phyloP scores from a whole-genome alignment of 495 filamentous ascomycete genomes.

The Daldinia caldariorum region DNA sequence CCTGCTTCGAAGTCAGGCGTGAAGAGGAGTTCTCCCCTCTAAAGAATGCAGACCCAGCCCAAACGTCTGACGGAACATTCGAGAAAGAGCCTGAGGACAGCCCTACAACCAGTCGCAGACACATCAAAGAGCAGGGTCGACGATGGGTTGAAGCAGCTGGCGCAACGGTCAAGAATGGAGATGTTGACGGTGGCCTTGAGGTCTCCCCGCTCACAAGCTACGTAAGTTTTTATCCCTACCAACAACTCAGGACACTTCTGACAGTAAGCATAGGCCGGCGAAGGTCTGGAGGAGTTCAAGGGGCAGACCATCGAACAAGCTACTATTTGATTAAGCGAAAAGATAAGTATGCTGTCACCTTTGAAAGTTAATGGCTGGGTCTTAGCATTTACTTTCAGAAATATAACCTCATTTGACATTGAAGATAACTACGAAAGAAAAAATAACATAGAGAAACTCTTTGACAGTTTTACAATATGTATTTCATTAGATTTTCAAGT shows the following conservation, averaged over 20 bases:
- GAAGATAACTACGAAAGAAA: no score
- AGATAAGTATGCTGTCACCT: no score
- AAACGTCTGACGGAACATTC: conserved; percentile 46
- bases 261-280: conserved; percentile 74
- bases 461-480: no score
- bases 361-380: no score
- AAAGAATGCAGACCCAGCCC: conserved; percentile 92
- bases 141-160: conserved; percentile 85
- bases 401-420: no score
- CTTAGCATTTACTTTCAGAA: no score
- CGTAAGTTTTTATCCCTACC: conserved; percentile 65
- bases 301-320: conserved; percentile 79
- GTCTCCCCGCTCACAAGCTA: conserved; percentile 95
- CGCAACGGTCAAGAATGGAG: conserved; percentile 77
- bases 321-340: conserved; percentile 32
- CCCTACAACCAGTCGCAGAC: conserved; percentile 86
- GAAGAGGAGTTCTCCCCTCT: conserved; percentile 99
- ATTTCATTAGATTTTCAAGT: no score
- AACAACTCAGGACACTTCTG: conserved; percentile 37
- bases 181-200: conserved; percentile 77
- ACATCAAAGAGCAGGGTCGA: conserved; percentile 89
- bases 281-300: conserved; percentile 82
- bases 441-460: no score
- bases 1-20: conserved; percentile 92
- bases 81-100: conserved; percentile 73